A percentile compares a stretch with the other conserved stretches of the same genome.
phyloP scores from a whole-genome alignment of 139 green algal species.

The Coelastrella sp. region DNA sequence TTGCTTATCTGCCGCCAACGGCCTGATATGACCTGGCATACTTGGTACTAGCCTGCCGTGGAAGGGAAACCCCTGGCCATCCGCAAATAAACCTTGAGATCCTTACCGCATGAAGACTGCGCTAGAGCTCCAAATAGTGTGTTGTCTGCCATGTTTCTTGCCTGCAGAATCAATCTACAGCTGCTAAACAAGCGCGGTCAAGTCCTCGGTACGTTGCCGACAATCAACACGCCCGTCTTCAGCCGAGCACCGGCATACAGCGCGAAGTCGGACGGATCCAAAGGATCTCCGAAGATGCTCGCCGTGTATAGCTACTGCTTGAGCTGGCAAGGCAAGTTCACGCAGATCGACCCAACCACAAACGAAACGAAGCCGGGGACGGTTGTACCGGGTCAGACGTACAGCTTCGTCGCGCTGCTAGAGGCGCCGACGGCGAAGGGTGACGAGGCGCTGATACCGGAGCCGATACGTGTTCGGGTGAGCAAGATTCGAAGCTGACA shows the following conservation, averaged over 20 bases:
- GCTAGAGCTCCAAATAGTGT: background rate
- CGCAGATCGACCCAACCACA: background rate
- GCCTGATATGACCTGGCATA: no score
- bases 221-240: slow-evolving; percentile 9
- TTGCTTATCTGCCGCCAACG: no score
- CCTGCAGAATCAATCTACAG: background rate
- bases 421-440: background rate
- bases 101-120: no score
- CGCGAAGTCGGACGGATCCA: background rate
- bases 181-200: background rate
- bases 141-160: background rate
- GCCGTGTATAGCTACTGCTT: background rate
- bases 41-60: no score
- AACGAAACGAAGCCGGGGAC: background rate
- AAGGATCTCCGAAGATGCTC: background rate
- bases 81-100: no score
- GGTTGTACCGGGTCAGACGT: background rate
- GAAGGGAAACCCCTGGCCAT: no score
- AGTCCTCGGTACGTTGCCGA: background rate
- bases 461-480: background rate
- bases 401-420: background rate
- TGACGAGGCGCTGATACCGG: background rate
- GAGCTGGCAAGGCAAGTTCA: background rate
- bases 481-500: no score
- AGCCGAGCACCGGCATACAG: slow-evolving; percentile 1